A percentile compares a stretch with the other conserved stretches of the same genome.
phyloP scores from a whole-genome alignment of 2,329 filamentous ascomycete genomes.

The Phialophora macrospora region DNA sequence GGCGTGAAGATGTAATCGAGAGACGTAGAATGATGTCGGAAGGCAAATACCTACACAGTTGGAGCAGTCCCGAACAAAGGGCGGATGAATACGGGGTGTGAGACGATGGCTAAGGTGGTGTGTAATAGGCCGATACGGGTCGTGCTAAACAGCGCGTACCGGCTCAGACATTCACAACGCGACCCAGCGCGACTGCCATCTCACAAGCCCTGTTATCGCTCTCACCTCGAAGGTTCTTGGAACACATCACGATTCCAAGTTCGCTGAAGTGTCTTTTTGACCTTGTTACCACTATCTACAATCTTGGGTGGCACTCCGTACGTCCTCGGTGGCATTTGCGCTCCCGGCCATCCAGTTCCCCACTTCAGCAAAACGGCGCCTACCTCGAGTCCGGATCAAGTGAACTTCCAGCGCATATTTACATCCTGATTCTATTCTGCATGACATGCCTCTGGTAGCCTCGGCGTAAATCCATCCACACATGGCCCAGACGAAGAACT shows the following conservation, averaged over 20 bases:
- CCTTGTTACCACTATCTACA: not conserved
- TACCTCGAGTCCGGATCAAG: not conserved
- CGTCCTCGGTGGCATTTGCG: not conserved
- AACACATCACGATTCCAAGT: not conserved
- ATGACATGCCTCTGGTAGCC: not conserved
- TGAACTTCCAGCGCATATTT: not conserved
- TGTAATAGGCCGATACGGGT: too few relatives aligned
- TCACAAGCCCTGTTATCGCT: not conserved
- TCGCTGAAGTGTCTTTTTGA: not conserved
- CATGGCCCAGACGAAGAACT: conserved; percentile 36
- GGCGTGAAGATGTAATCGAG: not conserved
- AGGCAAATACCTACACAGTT: not conserved
- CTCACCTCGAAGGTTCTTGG: too few relatives aligned
- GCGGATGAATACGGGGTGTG: not conserved
- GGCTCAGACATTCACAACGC: not conserved
- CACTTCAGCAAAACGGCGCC: not conserved
- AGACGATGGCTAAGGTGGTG: not conserved
- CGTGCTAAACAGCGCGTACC: not conserved
- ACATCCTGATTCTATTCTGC: not conserved
- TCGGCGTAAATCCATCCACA: too few relatives aligned
- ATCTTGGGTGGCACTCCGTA: not conserved
- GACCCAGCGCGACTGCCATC: not conserved
- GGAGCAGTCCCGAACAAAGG: not conserved
- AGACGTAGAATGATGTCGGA: conserved; percentile 23
- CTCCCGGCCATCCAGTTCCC: not conserved